Conservation (phyloP, 345 rosid species). For the Dimocarpus longan region DNA sequence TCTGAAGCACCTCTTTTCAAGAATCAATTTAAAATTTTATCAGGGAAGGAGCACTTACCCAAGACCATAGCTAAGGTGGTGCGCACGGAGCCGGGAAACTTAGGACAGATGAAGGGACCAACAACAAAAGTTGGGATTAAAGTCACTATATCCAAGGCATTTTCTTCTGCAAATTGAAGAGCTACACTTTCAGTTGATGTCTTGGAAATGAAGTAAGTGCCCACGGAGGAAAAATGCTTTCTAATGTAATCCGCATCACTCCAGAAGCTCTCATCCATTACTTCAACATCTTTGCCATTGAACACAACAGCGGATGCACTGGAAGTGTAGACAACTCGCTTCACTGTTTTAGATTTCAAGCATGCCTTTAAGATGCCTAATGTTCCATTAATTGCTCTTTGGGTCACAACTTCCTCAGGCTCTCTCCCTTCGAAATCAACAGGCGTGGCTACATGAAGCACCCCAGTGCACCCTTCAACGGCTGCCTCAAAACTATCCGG, state of each 20-base stretch:
- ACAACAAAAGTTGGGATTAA: constrained; percentile 33
- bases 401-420: constrained; percentile 29
- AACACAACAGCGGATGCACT: constrained; percentile 28
- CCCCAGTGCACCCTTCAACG: constrained; percentile 56
- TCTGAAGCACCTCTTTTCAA: too few relatives aligned
- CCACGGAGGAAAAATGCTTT: background rate
- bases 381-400: constrained; percentile 45
- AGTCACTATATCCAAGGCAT: constrained; percentile 44
- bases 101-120: constrained; percentile 52
- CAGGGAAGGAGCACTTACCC: constrained; percentile 13
- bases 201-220: constrained; percentile 28
- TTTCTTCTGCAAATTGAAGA: constrained; percentile 33
- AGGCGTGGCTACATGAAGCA: constrained; percentile 64
- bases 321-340: constrained; percentile 65
- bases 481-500: constrained; percentile 55
- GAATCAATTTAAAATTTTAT: background rate
- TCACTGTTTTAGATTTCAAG: constrained; percentile 53
- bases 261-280: constrained; percentile 13
- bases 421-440: constrained; percentile 36
- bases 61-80: constrained; percentile 25
- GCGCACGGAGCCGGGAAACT: constrained; percentile 34
- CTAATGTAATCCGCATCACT: constrained; percentile 13
- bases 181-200: constrained; percentile 37
- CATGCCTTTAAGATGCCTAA: constrained; percentile 56
- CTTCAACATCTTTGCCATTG: background rate